Evolutionary conservation across 306 rosid genomes (phyloP), one percentile per base, ranked within the genome.

Genomic region (Rosa lucieae): DNA sequence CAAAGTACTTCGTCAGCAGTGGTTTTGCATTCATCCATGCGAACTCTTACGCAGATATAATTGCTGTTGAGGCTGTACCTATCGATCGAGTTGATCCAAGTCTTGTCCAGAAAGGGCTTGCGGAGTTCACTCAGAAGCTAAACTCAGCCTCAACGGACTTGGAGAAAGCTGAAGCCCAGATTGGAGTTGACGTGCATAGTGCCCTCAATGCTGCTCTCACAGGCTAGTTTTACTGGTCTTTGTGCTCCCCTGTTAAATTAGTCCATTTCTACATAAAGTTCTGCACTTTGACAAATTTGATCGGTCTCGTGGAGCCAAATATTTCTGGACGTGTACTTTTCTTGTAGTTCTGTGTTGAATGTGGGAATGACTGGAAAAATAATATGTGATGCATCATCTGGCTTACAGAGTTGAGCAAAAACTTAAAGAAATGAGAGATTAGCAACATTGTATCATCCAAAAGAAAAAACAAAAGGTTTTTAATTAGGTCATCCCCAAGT

Each of bases 131-230:
- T 71, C 99, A 96, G 89, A 93, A 96, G 91, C 88, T 96, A 77
- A 90, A 53, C 91, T 85, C 99, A 0, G 99, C 99, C 71, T 51
- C 97, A 0, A 96, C 97, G 10, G 98, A 96, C 77, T 83, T 90
- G 89, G 99, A 96, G 94, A 96, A 93, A 83, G 99, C 99, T 9
- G 99, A 96, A 82, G 98, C 99, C 78, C 99, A 96, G 85, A 96
- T 96, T 55, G 99, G 98, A 67, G 91, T 96, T 39, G 99, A 93
- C 21, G 89, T 96, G 73, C 98, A 93, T 68, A 93, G 97, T 20
- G 96, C 98, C 15, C 92, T 96, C 77, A 93, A 90, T 77, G n/a
- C 85, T 1, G 94, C 98, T 51, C 91, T 96, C 46, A 3, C 94
- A 13, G 97, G 93, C 89, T 91, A 86, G 87, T 73, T 72, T 78